phyloP scores from a whole-genome alignment of 306 rosid species.

The Quercus robur region DNA sequence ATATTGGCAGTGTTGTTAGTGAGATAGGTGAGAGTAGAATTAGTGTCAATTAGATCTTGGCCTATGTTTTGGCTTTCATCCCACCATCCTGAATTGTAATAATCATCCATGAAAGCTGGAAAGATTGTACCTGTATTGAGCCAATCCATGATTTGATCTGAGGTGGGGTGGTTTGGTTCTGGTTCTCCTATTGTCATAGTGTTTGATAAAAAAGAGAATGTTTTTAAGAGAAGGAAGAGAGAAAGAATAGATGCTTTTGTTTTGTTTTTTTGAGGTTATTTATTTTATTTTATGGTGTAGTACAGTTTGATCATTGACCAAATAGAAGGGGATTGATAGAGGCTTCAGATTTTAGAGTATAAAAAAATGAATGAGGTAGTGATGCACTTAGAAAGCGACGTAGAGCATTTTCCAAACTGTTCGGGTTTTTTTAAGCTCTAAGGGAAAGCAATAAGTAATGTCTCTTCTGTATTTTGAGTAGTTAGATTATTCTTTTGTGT shows the following conservation, averaged over 20 bases:
- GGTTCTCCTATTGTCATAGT: constrained; percentile 57
- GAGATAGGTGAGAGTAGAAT: constrained; percentile 18
- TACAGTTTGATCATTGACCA: constrained; percentile 52
- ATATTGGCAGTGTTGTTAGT: constrained; percentile 23
- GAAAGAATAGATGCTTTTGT: neutral
- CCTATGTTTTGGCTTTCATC: constrained; percentile 43
- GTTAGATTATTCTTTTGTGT: too few relatives aligned
- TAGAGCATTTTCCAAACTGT: constrained; percentile 61
- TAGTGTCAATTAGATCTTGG: constrained; percentile 36
- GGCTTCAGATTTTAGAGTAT: neutral
- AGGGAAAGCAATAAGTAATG: too few relatives aligned
- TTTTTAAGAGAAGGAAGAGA: constrained; percentile 7
- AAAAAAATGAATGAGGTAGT: constrained; percentile 31
- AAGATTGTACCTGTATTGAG: constrained; percentile 64
- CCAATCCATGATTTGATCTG: constrained; percentile 82
- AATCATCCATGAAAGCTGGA: constrained; percentile 71
- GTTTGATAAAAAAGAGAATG: neutral
- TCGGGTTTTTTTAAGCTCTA: constrained; percentile 43
- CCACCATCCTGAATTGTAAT: constrained; percentile 58
- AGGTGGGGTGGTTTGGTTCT: constrained; percentile 41
- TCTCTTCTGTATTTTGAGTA: too few relatives aligned
- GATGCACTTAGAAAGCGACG: constrained; percentile 39
- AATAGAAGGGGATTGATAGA: constrained; percentile 10
- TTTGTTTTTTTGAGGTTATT: constrained; percentile 10
- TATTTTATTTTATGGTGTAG: neutral